A percentile compares a stretch with the other conserved stretches of the same genome.
These are phyloP conservation scores for Cladosporium velox DNA, from an alignment of 2,329 filamentous ascomycete species.

Conservation along the genomic window DNA sequence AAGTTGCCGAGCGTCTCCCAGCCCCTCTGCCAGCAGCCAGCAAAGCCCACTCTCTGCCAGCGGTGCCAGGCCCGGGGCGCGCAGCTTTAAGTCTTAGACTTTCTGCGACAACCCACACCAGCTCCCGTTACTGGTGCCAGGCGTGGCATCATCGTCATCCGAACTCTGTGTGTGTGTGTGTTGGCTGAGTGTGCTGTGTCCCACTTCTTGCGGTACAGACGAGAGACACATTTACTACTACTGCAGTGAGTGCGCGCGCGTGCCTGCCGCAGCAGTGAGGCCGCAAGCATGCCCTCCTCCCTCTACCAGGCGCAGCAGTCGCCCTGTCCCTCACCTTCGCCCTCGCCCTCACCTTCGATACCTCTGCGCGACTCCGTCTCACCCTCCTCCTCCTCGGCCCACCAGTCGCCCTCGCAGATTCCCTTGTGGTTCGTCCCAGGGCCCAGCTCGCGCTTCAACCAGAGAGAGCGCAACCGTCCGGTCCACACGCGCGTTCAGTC, in stretches of 20 bases:
- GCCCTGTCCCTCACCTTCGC: conserved; percentile 22
- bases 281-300: conserved; percentile 2
- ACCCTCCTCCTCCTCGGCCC: background rate
- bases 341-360: conserved; percentile 21
- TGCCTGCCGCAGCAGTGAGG: background rate
- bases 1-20: background rate
- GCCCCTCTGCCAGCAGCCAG: too few species aligned
- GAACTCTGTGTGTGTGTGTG: background rate
- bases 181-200: background rate
- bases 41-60: background rate
- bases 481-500: conserved; percentile 15
- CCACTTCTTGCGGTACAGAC: background rate
- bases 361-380: conserved; percentile 22
- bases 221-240: background rate
- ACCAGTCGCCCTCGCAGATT: background rate
- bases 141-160: conserved; percentile 6
- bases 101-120: conserved; percentile 11
- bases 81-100: conserved; percentile 3
- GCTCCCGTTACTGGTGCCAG: background rate
- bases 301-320: conserved; percentile 20
- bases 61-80: background rate
- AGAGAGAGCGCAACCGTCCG: conserved; percentile 27
- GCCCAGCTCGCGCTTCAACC: conserved; percentile 37
- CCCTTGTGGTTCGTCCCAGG: conserved; percentile 25
- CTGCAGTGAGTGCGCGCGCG: background rate